Percentiles rank a stretch among this genome's conserved stretches.
These are phyloP conservation scores for Paracoccidioides brasiliensis DNA, from an alignment of 2,329 filamentous ascomycete species.

Conservation along the genomic window DNA sequence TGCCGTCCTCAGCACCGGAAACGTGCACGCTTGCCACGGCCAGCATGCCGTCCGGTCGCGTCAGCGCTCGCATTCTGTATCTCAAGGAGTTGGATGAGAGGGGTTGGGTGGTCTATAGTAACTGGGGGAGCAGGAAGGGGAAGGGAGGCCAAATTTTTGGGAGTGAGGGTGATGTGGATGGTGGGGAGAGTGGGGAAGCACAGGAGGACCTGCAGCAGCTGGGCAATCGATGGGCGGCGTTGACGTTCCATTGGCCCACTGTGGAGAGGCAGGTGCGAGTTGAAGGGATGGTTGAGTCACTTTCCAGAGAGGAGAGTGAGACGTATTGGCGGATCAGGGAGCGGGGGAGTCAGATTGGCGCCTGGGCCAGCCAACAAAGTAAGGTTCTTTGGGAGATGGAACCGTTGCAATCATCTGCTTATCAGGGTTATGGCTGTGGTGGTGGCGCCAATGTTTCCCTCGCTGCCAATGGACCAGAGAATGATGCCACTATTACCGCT, in stretches of 20 bases:
- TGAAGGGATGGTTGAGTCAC: slow-evolving; percentile 59
- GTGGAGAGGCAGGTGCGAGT: slow-evolving; percentile 83
- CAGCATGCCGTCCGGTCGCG: slow-evolving; percentile 65
- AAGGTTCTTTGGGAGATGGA: slow-evolving; percentile 46
- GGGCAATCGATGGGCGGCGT: slow-evolving; percentile 60
- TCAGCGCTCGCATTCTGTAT: slow-evolving; percentile 79
- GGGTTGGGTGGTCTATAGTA: slow-evolving; percentile 88
- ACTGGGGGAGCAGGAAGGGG: slow-evolving; percentile 60
- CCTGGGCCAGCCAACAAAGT: slow-evolving; percentile 88
- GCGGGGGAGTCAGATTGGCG: slow-evolving; percentile 70
- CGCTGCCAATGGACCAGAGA: slow-evolving; percentile 5
- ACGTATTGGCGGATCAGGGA: slow-evolving; percentile 53
- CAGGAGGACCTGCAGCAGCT: slow-evolving; percentile 5
- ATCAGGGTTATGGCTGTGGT: slow-evolving; percentile 10
- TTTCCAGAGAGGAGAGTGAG: slow-evolving; percentile 58
- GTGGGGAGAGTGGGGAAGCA: slow-evolving; percentile 8
- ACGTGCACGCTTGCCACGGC: slow-evolving; percentile 81
- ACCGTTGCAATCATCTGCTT: slow-evolving; percentile 10
- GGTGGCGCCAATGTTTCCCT: slow-evolving; percentile 13
- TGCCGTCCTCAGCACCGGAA: slow-evolving; percentile 62
- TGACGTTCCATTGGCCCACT: slow-evolving; percentile 84
- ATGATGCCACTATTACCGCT: neutral
- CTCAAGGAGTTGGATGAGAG: slow-evolving; percentile 77
- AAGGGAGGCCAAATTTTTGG: slow-evolving; percentile 32
- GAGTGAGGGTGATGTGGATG: slow-evolving; percentile 5